phyloP scores from a whole-genome alignment of 768 basidiomycete species.

The Lactarius pseudohatsudake region DNA sequence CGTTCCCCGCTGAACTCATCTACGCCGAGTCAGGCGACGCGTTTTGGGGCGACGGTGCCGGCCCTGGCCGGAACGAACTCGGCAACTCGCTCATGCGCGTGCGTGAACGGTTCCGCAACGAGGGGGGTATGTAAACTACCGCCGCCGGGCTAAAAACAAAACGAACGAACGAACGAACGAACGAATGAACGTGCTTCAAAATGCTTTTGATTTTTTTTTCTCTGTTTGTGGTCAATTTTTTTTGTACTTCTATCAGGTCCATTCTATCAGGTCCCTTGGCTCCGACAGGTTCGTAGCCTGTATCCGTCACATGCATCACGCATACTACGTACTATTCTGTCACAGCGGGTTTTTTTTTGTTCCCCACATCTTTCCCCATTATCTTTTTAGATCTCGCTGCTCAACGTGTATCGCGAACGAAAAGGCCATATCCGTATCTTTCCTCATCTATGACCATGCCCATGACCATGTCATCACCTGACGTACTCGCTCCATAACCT shows the following conservation, averaged over 20 bases:
- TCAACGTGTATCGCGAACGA: background rate
- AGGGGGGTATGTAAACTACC: constrained; percentile 22
- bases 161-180: too few relatives aligned
- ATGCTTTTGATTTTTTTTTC: constrained; percentile 1
- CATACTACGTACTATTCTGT: constrained; percentile 5
- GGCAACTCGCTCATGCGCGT: constrained; percentile 59
- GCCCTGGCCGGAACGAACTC: constrained; percentile 59
- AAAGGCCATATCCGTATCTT: background rate
- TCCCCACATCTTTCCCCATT: constrained; percentile 10
- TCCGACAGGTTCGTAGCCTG: constrained; percentile 6
- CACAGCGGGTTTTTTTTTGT: background rate
- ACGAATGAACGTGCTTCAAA: background rate
- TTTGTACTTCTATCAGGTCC: constrained; percentile 1
- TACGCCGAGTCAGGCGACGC: constrained; percentile 54
- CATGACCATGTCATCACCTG: background rate
- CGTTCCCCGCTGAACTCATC: constrained; percentile 45
- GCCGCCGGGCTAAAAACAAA: background rate
- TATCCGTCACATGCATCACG: background rate
- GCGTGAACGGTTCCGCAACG: constrained; percentile 45
- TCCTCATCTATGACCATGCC: background rate
- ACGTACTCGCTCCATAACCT: background rate
- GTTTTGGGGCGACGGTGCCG: constrained; percentile 69
- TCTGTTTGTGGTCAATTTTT: background rate
- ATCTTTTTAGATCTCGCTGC: constrained; percentile 12
- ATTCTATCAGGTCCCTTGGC: constrained; percentile 11